A percentile compares a stretch with the other conserved stretches of the same genome.
phyloP scores from a whole-genome alignment of 2,329 filamentous ascomycete species.

The Epichloe typhina region DNA sequence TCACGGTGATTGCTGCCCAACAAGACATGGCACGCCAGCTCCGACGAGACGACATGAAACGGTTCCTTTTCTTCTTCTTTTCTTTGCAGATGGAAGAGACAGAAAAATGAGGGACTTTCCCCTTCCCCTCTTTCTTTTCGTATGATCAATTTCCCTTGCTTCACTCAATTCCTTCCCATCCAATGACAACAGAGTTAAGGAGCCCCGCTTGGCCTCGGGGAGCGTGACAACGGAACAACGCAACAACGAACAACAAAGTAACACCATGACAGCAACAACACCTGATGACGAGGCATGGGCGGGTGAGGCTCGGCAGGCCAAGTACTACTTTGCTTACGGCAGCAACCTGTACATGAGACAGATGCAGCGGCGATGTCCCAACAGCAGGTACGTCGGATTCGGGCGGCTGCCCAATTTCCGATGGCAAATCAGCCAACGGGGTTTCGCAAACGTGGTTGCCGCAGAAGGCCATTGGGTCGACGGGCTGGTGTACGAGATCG shows the following conservation, averaged over 20 bases:
- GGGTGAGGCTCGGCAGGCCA: conserved; percentile 7
- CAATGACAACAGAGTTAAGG: no score
- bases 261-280: not conserved
- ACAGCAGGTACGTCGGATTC: conserved; percentile 25
- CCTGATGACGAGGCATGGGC: not conserved
- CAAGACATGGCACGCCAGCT: not conserved
- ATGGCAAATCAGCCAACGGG: conserved; percentile 35
- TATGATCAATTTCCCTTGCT: no score
- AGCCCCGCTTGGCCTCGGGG: not conserved
- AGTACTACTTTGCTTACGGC: conserved; percentile 33
- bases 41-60: not conserved
- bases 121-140: no score
- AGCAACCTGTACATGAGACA: conserved; percentile 31
- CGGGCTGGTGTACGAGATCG: conserved; percentile 28
- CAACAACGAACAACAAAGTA: not conserved
- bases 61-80: not conserved
- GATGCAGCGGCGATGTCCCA: conserved; percentile 31
- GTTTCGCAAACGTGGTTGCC: conserved; percentile 29
- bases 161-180: no score
- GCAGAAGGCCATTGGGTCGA: conserved; percentile 23
- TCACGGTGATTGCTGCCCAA: conserved; percentile 2
- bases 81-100: not conserved
- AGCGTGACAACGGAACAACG: not conserved
- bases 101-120: no score
- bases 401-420: conserved; percentile 25